Evolutionary conservation across 2,329 filamentous ascomycete species (phyloP), one percentile per base, ranked within the genome.

Genomic region (Sarocladiaceae sp.): DNA sequence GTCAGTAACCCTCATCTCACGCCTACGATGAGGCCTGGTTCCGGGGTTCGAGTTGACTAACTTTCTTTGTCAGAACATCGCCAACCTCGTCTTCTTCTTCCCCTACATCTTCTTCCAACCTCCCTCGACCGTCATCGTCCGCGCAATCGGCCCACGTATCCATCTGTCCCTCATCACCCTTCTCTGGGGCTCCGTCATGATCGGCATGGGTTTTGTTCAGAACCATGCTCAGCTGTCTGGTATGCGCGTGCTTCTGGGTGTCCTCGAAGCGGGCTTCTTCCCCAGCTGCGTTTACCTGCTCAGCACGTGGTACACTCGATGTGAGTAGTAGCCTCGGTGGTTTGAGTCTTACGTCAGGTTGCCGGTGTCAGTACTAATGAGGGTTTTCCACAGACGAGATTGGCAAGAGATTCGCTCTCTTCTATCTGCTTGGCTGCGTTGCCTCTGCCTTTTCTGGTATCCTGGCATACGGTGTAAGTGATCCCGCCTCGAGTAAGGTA

Each of bases 11-110:
- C 40, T 27, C 13, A 26, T 3, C 34, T 26, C 2, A 29, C 9
- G 7, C n/a, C n/a, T n/a, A n/a, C n/a, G n/a, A n/a, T n/a, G n/a
- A n/a, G n/a, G 23, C 10, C 23, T 23, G 45, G 40, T 48, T 6
- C n/a, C n/a, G n/a, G n/a, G n/a, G n/a, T n/a, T n/a, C n/a, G n/a
- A n/a, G n/a, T n/a, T n/a, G n/a, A n/a, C 15, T 7, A 18, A 6
- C 20, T 47, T 41, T n/a, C 6, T 24, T 32, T 4, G n/a, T n/a
- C 50, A 74, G 69, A 74, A 78, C n/a, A 74, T 88, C 54, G 73
- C 83, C 46, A 83, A 83, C 3, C 68, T 88, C 27, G 70, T 87
- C 55, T 88, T 88, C 67, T 88, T 88, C 68, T 71, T 85, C 51
- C 76, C 82, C 1, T 89, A 88, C 59, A 74, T 83, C 48, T 43